phyloP scores from a whole-genome alignment of 129 eudicot genomes.

The sunflower (Helianthus annuus) region HanXRQr2.0-SUNRISE NC_035433.2:119199773-119200272 shows the following conservation, averaged over 20 bases:
- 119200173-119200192: too few species aligned
- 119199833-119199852: not conserved
- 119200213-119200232: too few species aligned
- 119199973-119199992: not conserved
- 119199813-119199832: conserved; percentile 38
- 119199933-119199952: conserved; percentile 1
- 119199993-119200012: not conserved
- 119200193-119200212: too few species aligned
- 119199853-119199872: not conserved
- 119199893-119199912: conserved; percentile 26
- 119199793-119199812: conserved; percentile 38
- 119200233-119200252: too few species aligned
- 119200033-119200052: too few species aligned
- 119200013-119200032: not conserved
- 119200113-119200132: too few species aligned
- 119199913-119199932: conserved; percentile 25
- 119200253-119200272: too few species aligned
- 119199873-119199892: conserved; percentile 20
- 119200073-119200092: too few species aligned
- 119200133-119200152: too few species aligned
- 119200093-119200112: too few species aligned
- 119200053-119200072: too few species aligned
- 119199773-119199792: conserved; percentile 40
- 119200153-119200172: too few species aligned
- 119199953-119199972: not conserved